Base-by-base conservation (phyloP, 2,329 filamentous ascomycete species). In the Cladosporium sp. region DNA sequence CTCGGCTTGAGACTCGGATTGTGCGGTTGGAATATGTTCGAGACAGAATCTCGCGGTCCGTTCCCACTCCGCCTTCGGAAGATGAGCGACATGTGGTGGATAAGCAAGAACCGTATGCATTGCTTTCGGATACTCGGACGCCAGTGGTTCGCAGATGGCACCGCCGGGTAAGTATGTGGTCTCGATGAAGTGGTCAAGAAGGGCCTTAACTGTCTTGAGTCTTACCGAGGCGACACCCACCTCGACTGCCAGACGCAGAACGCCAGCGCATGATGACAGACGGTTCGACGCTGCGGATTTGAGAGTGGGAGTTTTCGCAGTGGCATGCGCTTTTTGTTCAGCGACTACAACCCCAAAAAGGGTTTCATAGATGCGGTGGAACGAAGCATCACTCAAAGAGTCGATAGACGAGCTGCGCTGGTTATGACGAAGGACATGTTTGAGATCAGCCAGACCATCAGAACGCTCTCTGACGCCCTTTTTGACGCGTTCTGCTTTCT, bases 121-220 rank as follows among this genome's bases (percentile, higher is more conserved):
- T 23, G 88, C 86, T 79, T 91, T 96, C 70, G 91, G 84, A 75
- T 97, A 96, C 73, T 95, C 88, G 58, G 88, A 84, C 26, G 88
- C 80, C 5, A 99, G 82, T 14, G 90, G 89, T 65, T 88, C 83
- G 68, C 92, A 88, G 63, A 90, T 86, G 2, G 82, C 84, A 16
- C 87, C 87, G 18, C 82, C 84, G 1, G 88, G 86, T 3, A 96
- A 82, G 23, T 66, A 49, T 23, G 65, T 65, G 21, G 88, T 87
- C 69, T 97, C 88, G 3, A 87, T 89, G 67, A 98, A 89, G 77
- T 97, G 93, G 69, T 92, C 88, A 69, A 96, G 82, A 18, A 97
- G 81, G 6, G 90, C 87, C 70, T 89, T 85, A n/a, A 94, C 82
- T 0, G 93, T 94, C 76, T 92, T 96, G 66, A 84, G 82, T 72